These are phyloP conservation scores for Thelonectria discophora DNA, from an alignment of 2,329 filamentous ascomycete species.

Conservation along the genomic window DNA sequence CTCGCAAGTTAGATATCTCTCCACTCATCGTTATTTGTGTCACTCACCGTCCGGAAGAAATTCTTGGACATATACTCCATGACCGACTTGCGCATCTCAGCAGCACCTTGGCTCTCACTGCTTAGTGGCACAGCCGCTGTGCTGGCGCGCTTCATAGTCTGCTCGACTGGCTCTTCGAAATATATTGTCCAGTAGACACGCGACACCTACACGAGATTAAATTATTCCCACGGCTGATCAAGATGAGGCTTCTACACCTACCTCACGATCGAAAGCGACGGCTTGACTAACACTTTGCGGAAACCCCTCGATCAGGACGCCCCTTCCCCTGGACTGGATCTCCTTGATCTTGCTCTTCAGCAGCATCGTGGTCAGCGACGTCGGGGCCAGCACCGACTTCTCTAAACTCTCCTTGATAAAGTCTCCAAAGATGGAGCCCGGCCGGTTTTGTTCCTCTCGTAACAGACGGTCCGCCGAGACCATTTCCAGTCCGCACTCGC, in stretches of 20 bases:
- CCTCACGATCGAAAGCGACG: constrained; percentile 24
- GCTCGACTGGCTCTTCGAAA: constrained; percentile 5
- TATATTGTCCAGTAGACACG: constrained; percentile 19
- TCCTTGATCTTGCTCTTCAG: constrained; percentile 22
- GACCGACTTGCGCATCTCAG: constrained; percentile 5
- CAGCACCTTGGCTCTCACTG: background rate
- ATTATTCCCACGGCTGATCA: too few relatives aligned
- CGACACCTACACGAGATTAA: constrained; percentile 6
- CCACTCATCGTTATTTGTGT: background rate
- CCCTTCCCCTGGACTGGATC: constrained; percentile 14
- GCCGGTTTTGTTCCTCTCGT: constrained; percentile 19
- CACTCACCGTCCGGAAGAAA: constrained; percentile 14
- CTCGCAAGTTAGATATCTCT: background rate
- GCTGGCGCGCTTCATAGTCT: constrained; percentile 5
- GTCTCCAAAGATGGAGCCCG: constrained; percentile 20
- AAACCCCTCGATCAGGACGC: constrained; percentile 21
- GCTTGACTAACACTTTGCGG: constrained; percentile 18
- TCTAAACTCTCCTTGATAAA: constrained; percentile 22
- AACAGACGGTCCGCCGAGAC: constrained; percentile 19
- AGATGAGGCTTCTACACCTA: background rate
- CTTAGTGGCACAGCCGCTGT: background rate
- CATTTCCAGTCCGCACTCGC: constrained; percentile 20
- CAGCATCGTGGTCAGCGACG: constrained; percentile 17
- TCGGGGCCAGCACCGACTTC: constrained; percentile 12
- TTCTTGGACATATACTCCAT: constrained; percentile 22